Percentiles rank a stretch among this genome's conserved stretches.
phyloP scores from a whole-genome alignment of 257 asterid genomes.

The Nicotiana knightiana region DNA sequence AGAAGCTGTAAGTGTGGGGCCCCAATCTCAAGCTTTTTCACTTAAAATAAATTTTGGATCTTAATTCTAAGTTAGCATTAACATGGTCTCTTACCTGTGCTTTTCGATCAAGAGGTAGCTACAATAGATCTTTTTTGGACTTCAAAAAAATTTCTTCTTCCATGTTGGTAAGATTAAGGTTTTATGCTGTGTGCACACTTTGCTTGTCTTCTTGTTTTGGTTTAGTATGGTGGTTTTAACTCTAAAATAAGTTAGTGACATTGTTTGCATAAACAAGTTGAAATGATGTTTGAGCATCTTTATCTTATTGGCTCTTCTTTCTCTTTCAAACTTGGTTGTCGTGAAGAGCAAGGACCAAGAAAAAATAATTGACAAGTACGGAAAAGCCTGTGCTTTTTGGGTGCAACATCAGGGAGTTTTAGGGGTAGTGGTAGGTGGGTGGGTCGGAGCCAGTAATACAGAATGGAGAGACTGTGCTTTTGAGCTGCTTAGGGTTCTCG shows the following conservation, averaged over 20 bases:
- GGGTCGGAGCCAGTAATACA: neutral
- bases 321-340: neutral
- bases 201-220: neutral
- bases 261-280: slow-evolving; percentile 3
- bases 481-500: neutral
- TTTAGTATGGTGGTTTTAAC: neutral
- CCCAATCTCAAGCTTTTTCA: neutral
- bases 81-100: slow-evolving; percentile 5
- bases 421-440: neutral
- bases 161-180: neutral
- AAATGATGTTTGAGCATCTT: neutral
- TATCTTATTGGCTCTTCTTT: neutral
- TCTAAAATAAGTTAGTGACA: neutral
- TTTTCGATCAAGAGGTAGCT: neutral
- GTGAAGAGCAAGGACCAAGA: neutral
- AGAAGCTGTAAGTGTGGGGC: neutral
- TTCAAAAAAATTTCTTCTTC: neutral
- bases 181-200: slow-evolving; percentile 5
- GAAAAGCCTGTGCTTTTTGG: neutral
- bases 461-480: neutral
- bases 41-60: neutral
- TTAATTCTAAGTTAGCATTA: neutral
- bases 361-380: neutral
- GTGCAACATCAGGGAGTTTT: slow-evolving; percentile 1
- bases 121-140: neutral